Evolutionary conservation across 306 rosid genomes (phyloP).

Genomic region (Leucaena leucocephala): DNA sequence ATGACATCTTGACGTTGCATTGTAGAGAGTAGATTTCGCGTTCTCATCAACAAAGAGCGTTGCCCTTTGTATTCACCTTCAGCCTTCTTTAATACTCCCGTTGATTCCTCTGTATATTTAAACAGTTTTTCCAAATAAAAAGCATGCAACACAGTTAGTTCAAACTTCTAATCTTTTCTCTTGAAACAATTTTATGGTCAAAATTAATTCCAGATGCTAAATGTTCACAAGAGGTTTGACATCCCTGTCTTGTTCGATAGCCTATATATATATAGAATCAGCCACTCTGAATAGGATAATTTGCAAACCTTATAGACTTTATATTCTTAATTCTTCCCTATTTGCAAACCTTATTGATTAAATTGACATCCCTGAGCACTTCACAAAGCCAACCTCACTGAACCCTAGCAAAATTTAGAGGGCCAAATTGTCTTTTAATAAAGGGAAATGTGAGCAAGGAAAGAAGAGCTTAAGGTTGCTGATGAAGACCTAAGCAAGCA

Average conservation of each 20-base stretch:
- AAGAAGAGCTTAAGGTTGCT: not conserved
- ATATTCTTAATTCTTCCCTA: not conserved
- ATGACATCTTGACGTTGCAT: slow-evolving; percentile 95
- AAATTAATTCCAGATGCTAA: not conserved
- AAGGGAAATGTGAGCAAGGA: not conserved
- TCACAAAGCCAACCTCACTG: not conserved
- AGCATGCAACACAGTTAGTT: slow-evolving; percentile 9
- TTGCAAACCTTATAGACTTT: not conserved
- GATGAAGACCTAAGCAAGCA: too few species aligned
- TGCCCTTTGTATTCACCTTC: slow-evolving; percentile 56
- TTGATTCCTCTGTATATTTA: slow-evolving; percentile 72
- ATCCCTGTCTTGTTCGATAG: not conserved
- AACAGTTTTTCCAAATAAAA: slow-evolving; percentile 37
- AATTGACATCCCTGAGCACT: too few species aligned
- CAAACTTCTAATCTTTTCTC: slow-evolving; percentile 7
- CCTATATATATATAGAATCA: not conserved
- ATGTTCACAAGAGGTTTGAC: slow-evolving; percentile 12
- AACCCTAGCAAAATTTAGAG: not conserved
- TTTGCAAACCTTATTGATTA: too few species aligned
- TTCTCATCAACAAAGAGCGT: too few species aligned
- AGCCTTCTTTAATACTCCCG: slow-evolving; percentile 75
- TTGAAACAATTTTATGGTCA: slow-evolving; percentile 4
- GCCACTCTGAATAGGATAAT: not conserved
- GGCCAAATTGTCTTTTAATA: not conserved
- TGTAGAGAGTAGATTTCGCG: slow-evolving; percentile 35